These are phyloP conservation scores for Aspergillus sp. DNA, from an alignment of 2,329 filamentous ascomycete species.

Conservation along the genomic window DNA sequence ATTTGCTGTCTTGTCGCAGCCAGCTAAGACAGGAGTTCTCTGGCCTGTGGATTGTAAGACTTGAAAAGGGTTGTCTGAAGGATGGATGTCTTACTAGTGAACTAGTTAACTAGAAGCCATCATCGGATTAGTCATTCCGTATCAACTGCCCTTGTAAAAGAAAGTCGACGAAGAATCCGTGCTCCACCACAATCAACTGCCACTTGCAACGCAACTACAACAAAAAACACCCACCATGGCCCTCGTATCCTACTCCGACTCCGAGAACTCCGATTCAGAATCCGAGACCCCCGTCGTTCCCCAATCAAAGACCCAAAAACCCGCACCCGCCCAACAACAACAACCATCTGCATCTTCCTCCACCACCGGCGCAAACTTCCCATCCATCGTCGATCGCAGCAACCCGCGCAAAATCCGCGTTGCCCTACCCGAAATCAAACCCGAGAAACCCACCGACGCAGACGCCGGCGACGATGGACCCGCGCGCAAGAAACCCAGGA, in stretches of 20 bases:
- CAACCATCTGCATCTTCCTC: slow-evolving; percentile 25
- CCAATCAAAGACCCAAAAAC: slow-evolving; percentile 20
- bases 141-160: not conserved
- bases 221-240: slow-evolving; percentile 56
- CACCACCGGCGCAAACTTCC: slow-evolving; percentile 49
- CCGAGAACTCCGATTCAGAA: slow-evolving; percentile 67
- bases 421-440: slow-evolving; percentile 63
- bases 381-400: slow-evolving; percentile 77
- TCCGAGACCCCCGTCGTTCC: slow-evolving; percentile 33
- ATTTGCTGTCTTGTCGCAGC: no score
- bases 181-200: not conserved
- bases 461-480: slow-evolving; percentile 51
- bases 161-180: not conserved
- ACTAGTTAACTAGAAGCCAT: no score
- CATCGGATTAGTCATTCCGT: no score
- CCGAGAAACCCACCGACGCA: slow-evolving; percentile 28
- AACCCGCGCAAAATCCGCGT: slow-evolving; percentile 83
- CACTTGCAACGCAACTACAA: not conserved
- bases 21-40: no score
- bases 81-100: no score
- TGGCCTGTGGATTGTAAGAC: no score
- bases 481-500: slow-evolving; percentile 70
- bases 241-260: slow-evolving; percentile 82
- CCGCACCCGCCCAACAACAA: slow-evolving; percentile 21
- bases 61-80: no score